Evolutionary conservation across 2,329 filamentous ascomycete species (phyloP).

Genomic region (Paraphoma sp.): DNA sequence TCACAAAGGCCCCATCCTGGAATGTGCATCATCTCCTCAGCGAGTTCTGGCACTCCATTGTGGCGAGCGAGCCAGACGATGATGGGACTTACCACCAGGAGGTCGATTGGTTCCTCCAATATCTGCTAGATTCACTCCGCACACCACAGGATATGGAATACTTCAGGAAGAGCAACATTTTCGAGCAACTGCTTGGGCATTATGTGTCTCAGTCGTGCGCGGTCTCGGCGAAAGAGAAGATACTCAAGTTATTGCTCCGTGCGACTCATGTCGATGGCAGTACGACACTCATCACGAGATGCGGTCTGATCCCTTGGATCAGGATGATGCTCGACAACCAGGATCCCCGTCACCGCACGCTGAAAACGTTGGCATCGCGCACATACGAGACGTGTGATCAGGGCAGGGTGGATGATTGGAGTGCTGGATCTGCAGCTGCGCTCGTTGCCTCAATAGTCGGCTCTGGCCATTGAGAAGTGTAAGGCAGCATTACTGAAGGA

Average conservation of each 20-base stretch:
- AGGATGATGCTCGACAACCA: constrained; percentile 62
- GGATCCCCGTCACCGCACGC: constrained; percentile 57
- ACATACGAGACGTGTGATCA: constrained; percentile 72
- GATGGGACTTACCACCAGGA: constrained; percentile 75
- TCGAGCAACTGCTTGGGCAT: constrained; percentile 76
- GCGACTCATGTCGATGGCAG: constrained; percentile 75
- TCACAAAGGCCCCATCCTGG: constrained; percentile 81
- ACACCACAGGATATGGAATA: constrained; percentile 65
- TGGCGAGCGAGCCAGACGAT: constrained; percentile 76
- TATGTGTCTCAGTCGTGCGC: constrained; percentile 72
- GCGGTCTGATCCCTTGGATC: constrained; percentile 78
- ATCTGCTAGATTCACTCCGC: constrained; percentile 72
- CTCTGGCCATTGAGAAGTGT: constrained; percentile 1
- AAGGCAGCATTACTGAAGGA: constrained; percentile 9
- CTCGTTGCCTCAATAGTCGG: constrained; percentile 11
- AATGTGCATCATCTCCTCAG: constrained; percentile 61
- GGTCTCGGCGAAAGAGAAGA: constrained; percentile 65
- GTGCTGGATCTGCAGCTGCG: constrained; percentile 48
- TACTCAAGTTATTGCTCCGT: constrained; percentile 68
- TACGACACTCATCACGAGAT: constrained; percentile 79
- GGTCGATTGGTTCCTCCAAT: constrained; percentile 74
- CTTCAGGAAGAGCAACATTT: constrained; percentile 67
- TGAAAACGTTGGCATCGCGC: constrained; percentile 63
- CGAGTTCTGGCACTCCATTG: constrained; percentile 71
- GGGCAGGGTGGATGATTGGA: constrained; percentile 72